Evolutionary conservation across 1,139 yeast genomes (phyloP), one percentile per base, ranked within the genome.

Genomic region (Yamadazyma sp.): DNA sequence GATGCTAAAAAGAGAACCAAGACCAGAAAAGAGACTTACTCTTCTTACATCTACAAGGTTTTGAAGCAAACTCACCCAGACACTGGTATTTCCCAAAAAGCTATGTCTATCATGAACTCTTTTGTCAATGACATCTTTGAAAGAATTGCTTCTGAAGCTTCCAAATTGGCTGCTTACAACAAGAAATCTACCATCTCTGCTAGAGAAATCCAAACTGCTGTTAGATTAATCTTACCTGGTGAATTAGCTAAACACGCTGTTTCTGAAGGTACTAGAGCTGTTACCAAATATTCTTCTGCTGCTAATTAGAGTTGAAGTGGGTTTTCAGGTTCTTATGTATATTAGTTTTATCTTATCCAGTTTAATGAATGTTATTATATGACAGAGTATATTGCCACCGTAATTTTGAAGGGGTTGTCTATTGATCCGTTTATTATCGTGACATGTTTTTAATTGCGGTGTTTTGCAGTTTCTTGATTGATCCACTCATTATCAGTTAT

Each of bases 201-300:
- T 46, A 89, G 98, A 80, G 98, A 92, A 76, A 92, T 92, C 64
- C 98, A 92, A 77, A 92, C 97, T 58, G 97, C 98, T 57, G 98
- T 92, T 57, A 87, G 97, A 82, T 85, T 92, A 67, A 92, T 92
- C 76, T 86, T 92, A 62, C 98, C 98, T 56, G 98, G 98, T 83
- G 98, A 92, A 78, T 83, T 92, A 73, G 97, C 98, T 57, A 92
- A 90, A 82, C 97, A 90, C 75, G 97, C 97, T 61, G 96, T 89
- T 61, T 86, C 96, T 59, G 97, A 90, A 77, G 97, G 97, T 81
- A 90, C 97, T 61, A 89, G 97, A 85, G 96, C 98, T 71, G 97
- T 92, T 61, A 90, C 97, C 73, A 92, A 92, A 82, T 92, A 90
- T 83, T 88, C 97, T 63, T 86, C 96, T 64, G 83, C 89, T 59